Evolutionary conservation across 139 green algal species (phyloP), one percentile per base, ranked within the genome.

Genomic region (Coelastrella sp.): DNA sequence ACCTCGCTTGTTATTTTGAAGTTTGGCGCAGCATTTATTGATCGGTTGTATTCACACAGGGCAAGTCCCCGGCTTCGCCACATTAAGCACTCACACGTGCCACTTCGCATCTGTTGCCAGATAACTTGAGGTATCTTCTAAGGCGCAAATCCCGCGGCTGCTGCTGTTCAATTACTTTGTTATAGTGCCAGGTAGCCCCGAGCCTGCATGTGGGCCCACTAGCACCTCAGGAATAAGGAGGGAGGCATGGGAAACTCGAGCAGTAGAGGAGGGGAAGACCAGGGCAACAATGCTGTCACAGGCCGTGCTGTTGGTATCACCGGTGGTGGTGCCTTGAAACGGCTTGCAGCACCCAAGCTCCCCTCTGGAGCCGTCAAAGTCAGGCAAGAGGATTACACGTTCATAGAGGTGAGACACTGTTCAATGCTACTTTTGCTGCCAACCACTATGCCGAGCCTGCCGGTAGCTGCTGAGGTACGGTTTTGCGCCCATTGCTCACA

Each of bases 251-350:
- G 85, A 12, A 84, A 90, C 58, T 60, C 59, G 8, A 74, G 59
- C 25, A 66, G 24, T 20, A 90, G 25, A 80, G 76, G 61, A 72
- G 72, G 11, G 11, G 78, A 82, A 12, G 87, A 78, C 76, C 61
- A 86, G 78, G 63, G 59, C 65, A 68, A 72, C 19, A 57, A 82
- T 66, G 60, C 61, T 14, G 86, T 94, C 57, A 89, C 72, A 78
- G 91, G 90, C 0, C 94, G 95, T 56, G 91, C 91, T 6, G 87
- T 92, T 56, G 96, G 91, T 75, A 96, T 97, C 65, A 97, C 96
- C 56, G 93, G 94, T 57, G 93, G 93, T 75, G 92, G 82, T 24
- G 88, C 88, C n/a, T 87, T 91, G 10, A 94, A 93, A 79, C 70
- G 84, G 7, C n/a, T 84, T n/a, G 66, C 56, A 66, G 79, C 81